phyloP scores from a whole-genome alignment of 345 rosid genomes.

The Raphanus sativus region DNA sequence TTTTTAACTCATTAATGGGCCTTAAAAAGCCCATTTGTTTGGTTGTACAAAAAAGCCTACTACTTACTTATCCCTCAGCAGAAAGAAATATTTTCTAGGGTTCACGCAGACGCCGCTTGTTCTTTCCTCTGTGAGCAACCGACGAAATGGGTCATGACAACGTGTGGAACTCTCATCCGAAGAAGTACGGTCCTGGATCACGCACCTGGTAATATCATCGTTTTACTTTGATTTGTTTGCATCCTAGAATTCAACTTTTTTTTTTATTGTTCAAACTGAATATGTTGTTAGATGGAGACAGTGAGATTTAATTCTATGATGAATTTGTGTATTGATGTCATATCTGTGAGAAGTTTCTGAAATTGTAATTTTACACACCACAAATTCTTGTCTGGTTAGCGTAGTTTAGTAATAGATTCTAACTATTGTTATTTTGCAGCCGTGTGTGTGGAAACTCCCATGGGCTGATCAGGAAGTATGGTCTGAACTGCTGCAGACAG shows the following conservation, averaged over 20 bases:
- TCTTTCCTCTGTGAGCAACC: not conserved
- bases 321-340: not conserved
- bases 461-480: conserved; percentile 3
- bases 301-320: not conserved
- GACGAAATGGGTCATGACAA: conserved; percentile 29
- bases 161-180: conserved; percentile 36
- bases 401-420: not conserved
- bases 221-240: not conserved
- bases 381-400: not conserved
- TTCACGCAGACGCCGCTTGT: conserved; percentile 5
- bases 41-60: not conserved
- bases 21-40: not conserved
- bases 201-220: conserved; percentile 32
- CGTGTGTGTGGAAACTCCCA: conserved; percentile 3
- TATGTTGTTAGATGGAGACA: not conserved
- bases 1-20: not conserved
- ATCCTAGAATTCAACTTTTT: not conserved
- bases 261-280: not conserved
- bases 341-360: not conserved
- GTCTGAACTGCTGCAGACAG: conserved; percentile 7
- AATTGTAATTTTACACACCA: not conserved
- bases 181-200: conserved; percentile 42
- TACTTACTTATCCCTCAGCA: not conserved
- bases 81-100: not conserved
- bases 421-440: not conserved